Base-by-base conservation (phyloP, 2,329 filamentous ascomycete species). In the Aureobasidium mangrovei region DNA sequence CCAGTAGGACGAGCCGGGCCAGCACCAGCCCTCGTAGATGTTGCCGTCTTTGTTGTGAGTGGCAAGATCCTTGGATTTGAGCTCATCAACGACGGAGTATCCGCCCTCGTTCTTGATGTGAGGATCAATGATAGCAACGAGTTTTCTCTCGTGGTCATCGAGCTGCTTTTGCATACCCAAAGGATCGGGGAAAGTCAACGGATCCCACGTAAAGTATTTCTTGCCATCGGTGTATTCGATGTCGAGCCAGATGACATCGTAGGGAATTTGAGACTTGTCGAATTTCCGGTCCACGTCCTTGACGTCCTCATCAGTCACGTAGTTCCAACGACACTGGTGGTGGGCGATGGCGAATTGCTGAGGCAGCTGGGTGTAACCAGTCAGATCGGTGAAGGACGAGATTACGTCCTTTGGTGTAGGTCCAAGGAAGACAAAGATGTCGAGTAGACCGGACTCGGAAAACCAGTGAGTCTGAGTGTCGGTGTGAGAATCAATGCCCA, bases 241-340 rank as follows among this genome's bases (percentile, higher is more conserved):
- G 64, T 98, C 93, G 18, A 98, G 83, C 93, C 93, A 98, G 64
- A 98, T 98, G 60, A 97, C 88, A 70, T 98, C 93, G 73, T 97
- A 98, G 0, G 93, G 93, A 53, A 98, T 96, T 67, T 88, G 85
- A 71, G 84, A 82, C 73, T 93, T 94, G 74, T 97, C 91, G 74
- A 98, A 95, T 69, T 94, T 95, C 60, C 87, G 84, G 68, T 97
- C 91, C 40, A 98, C 91, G 64, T 97, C 91, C 69, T 88, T 94
- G 56, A 98, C 91, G 70, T 98, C 93, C 60, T 96, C 90, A 63
- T 96, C 91, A 1, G 89, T 94, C 55, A 96, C 85, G 67, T 98
- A 98, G 73, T 98, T 98, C 93, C 93, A 98, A 63, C 93, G 86
- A 69, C 93, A 97, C 70, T 98, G 93, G 66, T 98, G 93, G 70